These are phyloP conservation scores for Phytophthora idaei DNA, from an alignment of 352 stramenopile species.

Conservation along the genomic window DNA sequence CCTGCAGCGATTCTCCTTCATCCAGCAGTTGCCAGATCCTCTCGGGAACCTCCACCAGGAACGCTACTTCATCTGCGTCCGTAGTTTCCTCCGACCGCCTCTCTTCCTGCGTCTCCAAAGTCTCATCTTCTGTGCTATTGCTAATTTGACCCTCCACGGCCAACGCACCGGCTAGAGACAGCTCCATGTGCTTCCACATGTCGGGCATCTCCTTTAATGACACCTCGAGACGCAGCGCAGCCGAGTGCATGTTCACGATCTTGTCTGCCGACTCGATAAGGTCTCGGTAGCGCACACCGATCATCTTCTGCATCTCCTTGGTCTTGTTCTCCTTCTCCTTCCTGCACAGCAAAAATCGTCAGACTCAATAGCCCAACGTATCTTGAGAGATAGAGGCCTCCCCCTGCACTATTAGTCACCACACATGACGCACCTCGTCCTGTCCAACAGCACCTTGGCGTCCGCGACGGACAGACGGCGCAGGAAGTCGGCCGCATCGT, in stretches of 20 bases:
- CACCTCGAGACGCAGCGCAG: conserved; percentile 75
- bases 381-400: not conserved
- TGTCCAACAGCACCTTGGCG: conserved; percentile 82
- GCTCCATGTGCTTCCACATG: conserved; percentile 79
- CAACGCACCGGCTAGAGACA: conserved; percentile 40
- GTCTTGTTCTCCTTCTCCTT: conserved; percentile 89
- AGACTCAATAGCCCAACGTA: not conserved
- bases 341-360: conserved; percentile 24
- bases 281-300: conserved; percentile 91
- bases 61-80: conserved; percentile 45
- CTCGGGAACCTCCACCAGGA: conserved; percentile 65
- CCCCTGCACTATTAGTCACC: not conserved
- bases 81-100: not conserved
- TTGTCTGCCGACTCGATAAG: conserved; percentile 93
- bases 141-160: conserved; percentile 7
- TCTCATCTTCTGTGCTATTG: not conserved
- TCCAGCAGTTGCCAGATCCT: conserved; percentile 77
- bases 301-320: conserved; percentile 94
- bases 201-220: conserved; percentile 86
- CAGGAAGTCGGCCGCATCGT: conserved; percentile 64
- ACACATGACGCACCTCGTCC: conserved; percentile 55
- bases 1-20: conserved; percentile 57
- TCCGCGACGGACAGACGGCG: conserved; percentile 81
- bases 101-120: not conserved
- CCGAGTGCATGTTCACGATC: conserved; percentile 93